Conservation (phyloP, 176 grass and related monocot species). For the Aegilops sharonensis region DNA sequence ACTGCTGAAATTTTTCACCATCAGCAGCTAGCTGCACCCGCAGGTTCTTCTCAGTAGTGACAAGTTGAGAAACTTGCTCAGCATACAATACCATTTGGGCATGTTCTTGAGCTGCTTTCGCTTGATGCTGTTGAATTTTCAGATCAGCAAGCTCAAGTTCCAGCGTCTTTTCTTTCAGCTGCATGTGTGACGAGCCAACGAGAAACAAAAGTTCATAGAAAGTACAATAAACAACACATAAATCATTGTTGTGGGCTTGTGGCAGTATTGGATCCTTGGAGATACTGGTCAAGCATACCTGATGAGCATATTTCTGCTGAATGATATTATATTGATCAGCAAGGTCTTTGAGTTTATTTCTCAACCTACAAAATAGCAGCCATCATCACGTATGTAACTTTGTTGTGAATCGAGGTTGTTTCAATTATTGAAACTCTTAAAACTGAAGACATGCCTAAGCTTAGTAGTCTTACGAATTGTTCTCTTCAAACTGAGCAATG, state of each 20-base stretch:
- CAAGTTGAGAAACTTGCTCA: slow-evolving; percentile 91
- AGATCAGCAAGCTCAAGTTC: slow-evolving; percentile 88
- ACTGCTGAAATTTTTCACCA: slow-evolving; percentile 91
- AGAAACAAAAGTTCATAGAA: slow-evolving; percentile 14
- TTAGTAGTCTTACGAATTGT: slow-evolving; percentile 76
- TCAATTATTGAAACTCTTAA: slow-evolving; percentile 18
- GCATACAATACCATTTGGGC: slow-evolving; percentile 79
- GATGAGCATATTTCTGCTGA: slow-evolving; percentile 89
- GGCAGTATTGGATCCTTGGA: background rate
- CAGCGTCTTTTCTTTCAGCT: slow-evolving; percentile 91
- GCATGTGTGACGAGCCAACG: slow-evolving; percentile 6
- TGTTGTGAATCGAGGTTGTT: background rate
- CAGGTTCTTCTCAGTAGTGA: slow-evolving; percentile 81
- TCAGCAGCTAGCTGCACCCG: slow-evolving; percentile 73
- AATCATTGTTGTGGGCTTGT: background rate
- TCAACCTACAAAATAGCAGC: slow-evolving; percentile 65
- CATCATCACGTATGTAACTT: slow-evolving; percentile 20
- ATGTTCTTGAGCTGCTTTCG: slow-evolving; percentile 79
- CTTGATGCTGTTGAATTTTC: slow-evolving; percentile 89
- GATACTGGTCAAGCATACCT: slow-evolving; percentile 47
- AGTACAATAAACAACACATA: background rate
- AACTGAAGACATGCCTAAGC: slow-evolving; percentile 34
- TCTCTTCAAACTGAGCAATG: slow-evolving; percentile 83
- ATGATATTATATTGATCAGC: slow-evolving; percentile 82
- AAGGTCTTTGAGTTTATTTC: slow-evolving; percentile 89